Conservation (phyloP, 2,329 filamentous ascomycete genomes). For the Chrysosporium queenslandicum region DNA sequence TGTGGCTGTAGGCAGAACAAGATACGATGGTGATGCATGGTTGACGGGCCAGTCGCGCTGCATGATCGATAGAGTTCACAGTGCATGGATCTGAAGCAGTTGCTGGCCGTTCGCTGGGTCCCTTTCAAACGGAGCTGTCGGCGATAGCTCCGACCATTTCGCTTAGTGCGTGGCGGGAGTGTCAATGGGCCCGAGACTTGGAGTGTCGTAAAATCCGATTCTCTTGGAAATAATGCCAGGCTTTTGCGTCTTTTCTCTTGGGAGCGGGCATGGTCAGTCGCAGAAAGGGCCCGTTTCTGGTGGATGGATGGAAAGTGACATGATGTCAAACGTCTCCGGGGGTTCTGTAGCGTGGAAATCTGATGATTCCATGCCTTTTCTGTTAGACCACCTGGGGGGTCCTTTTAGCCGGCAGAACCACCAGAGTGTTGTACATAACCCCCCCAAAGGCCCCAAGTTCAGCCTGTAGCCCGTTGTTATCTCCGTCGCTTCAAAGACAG, state of each 20-base stretch:
- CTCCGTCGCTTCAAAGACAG: too few species aligned
- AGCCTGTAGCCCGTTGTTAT: too few species aligned
- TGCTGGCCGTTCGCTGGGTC: background rate
- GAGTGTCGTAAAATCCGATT: background rate
- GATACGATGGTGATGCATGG: background rate
- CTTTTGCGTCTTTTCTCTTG: background rate
- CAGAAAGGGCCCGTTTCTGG: background rate
- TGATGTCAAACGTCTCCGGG: constrained; percentile 2
- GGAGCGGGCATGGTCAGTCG: background rate
- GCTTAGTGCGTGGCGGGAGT: background rate
- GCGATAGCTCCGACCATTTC: background rate
- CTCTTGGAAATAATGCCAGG: background rate
- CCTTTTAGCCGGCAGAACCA: too few species aligned
- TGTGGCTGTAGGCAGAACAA: background rate
- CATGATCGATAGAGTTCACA: background rate
- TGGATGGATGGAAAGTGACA: background rate
- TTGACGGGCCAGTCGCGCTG: background rate
- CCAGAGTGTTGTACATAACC: too few species aligned
- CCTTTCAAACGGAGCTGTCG: background rate
- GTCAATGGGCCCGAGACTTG: background rate
- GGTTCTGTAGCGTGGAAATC: background rate
- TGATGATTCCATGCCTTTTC: too few species aligned
- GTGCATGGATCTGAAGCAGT: background rate
- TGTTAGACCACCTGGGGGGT: too few species aligned
- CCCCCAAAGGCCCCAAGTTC: too few species aligned